phyloP scores from a whole-genome alignment of 1,284 basidiomycete species.

The Austroboletus niveus region DNA sequence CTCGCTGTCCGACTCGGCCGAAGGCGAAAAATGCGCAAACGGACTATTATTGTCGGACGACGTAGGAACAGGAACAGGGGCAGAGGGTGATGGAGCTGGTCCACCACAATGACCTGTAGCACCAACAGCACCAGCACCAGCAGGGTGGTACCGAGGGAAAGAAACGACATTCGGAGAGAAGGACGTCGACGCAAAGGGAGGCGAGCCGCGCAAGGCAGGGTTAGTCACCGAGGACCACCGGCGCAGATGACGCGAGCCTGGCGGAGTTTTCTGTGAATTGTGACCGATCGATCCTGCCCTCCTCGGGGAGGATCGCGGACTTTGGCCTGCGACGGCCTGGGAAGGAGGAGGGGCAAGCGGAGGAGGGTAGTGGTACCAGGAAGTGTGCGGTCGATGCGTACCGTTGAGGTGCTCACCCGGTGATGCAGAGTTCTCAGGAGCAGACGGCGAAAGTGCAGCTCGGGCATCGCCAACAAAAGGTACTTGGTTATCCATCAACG shows the following conservation, averaged over 20 bases:
- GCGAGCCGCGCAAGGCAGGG: conserved; percentile 25
- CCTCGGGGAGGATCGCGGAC: conserved; percentile 34
- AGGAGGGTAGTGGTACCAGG: conserved; percentile 18
- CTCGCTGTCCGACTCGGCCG: conserved; percentile 27
- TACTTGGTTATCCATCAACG: conserved; percentile 29
- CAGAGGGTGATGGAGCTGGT: conserved; percentile 1
- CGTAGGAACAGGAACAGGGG: not conserved
- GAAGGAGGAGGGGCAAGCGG: not conserved
- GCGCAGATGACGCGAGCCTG: conserved; percentile 28
- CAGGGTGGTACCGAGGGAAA: conserved; percentile 17
- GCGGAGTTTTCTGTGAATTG: conserved; percentile 31
- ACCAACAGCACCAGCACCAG: not conserved
- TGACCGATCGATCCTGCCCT: conserved; percentile 35
- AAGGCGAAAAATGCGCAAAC: conserved; percentile 22
- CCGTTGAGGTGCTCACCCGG: conserved; percentile 14
- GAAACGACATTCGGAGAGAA: conserved; percentile 15
- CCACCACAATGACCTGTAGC: no score
- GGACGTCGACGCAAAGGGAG: conserved; percentile 15
- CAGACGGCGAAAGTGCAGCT: conserved; percentile 16
- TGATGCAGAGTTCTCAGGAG: conserved; percentile 10
- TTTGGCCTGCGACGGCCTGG: conserved; percentile 20
- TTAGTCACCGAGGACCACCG: conserved; percentile 34
- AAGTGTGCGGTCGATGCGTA: conserved; percentile 14
- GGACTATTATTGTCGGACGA: conserved; percentile 15
- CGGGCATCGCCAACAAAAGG: conserved; percentile 28